A percentile compares a stretch with the other conserved stretches of the same genome.
These are phyloP conservation scores for Candida fluviatilis DNA, from an alignment of 805 yeast genomes.

Conservation along the genomic window DNA sequence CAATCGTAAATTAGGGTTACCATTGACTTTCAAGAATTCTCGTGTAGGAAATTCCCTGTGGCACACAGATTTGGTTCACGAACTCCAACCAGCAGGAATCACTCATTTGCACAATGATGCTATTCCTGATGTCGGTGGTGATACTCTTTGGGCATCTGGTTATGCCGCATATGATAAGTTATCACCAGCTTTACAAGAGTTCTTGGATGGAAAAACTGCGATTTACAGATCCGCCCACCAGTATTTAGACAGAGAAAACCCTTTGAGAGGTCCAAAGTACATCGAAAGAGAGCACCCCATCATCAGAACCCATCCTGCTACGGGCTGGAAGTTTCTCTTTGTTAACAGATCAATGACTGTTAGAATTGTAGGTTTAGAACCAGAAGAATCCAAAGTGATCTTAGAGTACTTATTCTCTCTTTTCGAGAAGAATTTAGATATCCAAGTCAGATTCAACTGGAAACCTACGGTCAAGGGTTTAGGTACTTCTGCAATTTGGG, in stretches of 20 bases:
- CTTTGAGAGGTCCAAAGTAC: constrained; percentile 43
- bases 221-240: constrained; percentile 39
- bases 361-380: constrained; percentile 49
- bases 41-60: constrained; percentile 23
- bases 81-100: constrained; percentile 33
- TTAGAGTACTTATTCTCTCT: constrained; percentile 43
- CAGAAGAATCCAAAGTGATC: constrained; percentile 46
- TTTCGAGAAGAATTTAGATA: constrained; percentile 49
- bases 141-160: constrained; percentile 56
- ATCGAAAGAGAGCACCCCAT: constrained; percentile 58
- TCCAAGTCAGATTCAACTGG: constrained; percentile 55
- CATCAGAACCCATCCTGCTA: constrained; percentile 61
- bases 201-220: constrained; percentile 51
- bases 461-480: constrained; percentile 30
- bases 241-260: constrained; percentile 40
- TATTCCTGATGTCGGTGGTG: constrained; percentile 50
- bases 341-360: constrained; percentile 50
- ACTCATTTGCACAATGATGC: constrained; percentile 36
- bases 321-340: constrained; percentile 57
- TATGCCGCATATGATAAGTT: constrained; percentile 55
- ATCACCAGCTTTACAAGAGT: constrained; percentile 46
- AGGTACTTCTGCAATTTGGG: constrained; percentile 58
- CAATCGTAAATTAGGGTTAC: constrained; percentile 20
- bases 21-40: constrained; percentile 24
- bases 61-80: constrained; percentile 37